These are phyloP conservation scores for Yarrowia sp. DNA, from an alignment of 805 yeast genomes.

Conservation along the genomic window DNA sequence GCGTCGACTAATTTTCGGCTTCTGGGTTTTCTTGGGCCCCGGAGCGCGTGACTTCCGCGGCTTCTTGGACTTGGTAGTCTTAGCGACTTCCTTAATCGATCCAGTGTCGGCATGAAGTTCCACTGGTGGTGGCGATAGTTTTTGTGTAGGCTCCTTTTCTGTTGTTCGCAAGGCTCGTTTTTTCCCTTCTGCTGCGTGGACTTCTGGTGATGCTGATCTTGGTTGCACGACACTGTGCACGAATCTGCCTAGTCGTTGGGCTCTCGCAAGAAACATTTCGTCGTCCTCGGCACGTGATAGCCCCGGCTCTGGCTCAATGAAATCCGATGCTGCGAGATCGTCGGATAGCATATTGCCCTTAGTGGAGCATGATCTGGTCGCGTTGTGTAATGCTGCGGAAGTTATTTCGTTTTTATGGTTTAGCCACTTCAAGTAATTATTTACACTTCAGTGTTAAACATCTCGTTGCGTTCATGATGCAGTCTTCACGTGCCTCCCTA, in stretches of 20 bases:
- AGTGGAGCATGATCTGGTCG: neutral
- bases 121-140: too few relatives aligned
- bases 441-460: too few relatives aligned
- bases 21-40: neutral
- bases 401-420: too few relatives aligned
- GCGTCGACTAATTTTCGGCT: neutral
- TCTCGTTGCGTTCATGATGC: too few relatives aligned
- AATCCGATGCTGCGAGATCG: constrained; percentile 1
- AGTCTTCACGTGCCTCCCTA: too few relatives aligned
- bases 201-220: neutral
- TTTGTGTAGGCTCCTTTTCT: neutral
- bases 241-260: neutral
- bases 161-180: neutral
- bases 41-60: neutral
- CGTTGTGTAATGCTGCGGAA: neutral
- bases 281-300: constrained; percentile 17
- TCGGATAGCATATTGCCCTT: neutral
- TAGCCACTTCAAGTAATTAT: too few relatives aligned
- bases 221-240: neutral
- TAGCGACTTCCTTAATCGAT: too few relatives aligned
- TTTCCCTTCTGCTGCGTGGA: neutral
- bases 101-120: too few relatives aligned
- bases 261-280: neutral
- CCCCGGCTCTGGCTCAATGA: constrained; percentile 5
- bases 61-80: neutral